These are phyloP conservation scores for Trichoderma gracile DNA, from an alignment of 2,329 filamentous ascomycete genomes.

Conservation along the genomic window DNA sequence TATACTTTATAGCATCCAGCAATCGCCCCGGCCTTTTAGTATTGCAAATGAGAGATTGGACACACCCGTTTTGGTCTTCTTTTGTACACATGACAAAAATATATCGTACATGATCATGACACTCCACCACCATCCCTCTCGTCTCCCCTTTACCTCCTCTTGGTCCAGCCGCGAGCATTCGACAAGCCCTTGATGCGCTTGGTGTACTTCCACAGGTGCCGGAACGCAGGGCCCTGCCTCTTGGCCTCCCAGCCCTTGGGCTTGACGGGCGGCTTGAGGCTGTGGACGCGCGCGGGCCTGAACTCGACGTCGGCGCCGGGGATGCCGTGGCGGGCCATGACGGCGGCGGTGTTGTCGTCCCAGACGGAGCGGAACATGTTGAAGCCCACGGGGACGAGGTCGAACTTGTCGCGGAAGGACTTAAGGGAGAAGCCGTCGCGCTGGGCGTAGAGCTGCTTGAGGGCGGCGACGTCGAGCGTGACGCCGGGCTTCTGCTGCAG, in stretches of 20 bases:
- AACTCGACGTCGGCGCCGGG: constrained; percentile 81
- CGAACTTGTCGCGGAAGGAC: constrained; percentile 69
- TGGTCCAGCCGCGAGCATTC: constrained; percentile 46
- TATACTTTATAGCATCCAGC: no score
- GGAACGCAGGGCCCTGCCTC: constrained; percentile 65
- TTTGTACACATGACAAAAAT: constrained; percentile 23
- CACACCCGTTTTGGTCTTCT: neutral
- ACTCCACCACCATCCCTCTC: constrained; percentile 20
- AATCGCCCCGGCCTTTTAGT: no score
- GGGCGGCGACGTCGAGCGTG: constrained; percentile 56
- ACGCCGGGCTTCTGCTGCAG: constrained; percentile 72
- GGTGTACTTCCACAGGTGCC: constrained; percentile 64
- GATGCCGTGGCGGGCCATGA: constrained; percentile 79
- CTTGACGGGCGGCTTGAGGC: constrained; percentile 62
- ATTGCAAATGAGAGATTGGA: no score
- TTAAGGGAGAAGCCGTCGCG: constrained; percentile 75
- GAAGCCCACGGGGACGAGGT: constrained; percentile 73
- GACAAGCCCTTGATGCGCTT: constrained; percentile 55
- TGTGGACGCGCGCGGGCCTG: constrained; percentile 74
- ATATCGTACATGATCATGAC: constrained; percentile 19
- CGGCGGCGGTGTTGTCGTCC: constrained; percentile 83
- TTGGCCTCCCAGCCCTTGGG: constrained; percentile 66
- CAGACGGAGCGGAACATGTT: constrained; percentile 86
- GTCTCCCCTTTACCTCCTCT: constrained; percentile 38
- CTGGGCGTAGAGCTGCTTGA: constrained; percentile 53